Percentiles rank a stretch among this genome's conserved stretches.
Evolutionary conservation across 257 asterid species (phyloP).

Genomic region (Dorcoceras hygrometricum): DNA sequence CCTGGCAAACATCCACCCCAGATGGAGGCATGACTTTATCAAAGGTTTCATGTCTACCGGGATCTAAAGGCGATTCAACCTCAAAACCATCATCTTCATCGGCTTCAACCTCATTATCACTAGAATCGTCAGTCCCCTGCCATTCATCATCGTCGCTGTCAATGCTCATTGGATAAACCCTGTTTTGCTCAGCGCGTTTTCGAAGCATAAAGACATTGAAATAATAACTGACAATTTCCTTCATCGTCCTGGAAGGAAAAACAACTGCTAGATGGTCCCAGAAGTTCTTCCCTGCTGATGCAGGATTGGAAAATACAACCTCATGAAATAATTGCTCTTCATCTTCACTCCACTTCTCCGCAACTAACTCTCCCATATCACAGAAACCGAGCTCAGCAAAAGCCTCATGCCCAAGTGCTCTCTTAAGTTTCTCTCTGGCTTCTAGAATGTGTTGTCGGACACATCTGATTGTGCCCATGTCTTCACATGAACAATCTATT

Average conservation of each 20-base stretch:
- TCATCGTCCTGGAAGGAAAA: conserved; percentile 54
- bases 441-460: conserved; percentile 63
- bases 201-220: conserved; percentile 75
- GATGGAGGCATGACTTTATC: neutral
- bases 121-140: conserved; percentile 31
- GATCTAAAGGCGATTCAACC: conserved; percentile 29
- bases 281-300: conserved; percentile 49
- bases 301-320: conserved; percentile 59
- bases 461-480: conserved; percentile 74
- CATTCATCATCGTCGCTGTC: conserved; percentile 91
- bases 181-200: conserved; percentile 68
- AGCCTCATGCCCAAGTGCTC: conserved; percentile 38
- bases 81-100: conserved; percentile 28
- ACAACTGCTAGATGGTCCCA: conserved; percentile 63
- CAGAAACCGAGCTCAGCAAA: conserved; percentile 58
- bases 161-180: conserved; percentile 55
- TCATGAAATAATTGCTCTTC: conserved; percentile 66
- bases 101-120: conserved; percentile 21
- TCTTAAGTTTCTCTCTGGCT: conserved; percentile 54
- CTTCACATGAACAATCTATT: conserved; percentile 53
- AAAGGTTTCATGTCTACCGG: conserved; percentile 19
- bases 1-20: conserved; percentile 16
- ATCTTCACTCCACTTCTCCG: conserved; percentile 61
- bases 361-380: conserved; percentile 74
- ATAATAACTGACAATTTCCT: conserved; percentile 74